Conservation (phyloP, 768 basidiomycete species). For the Suillus tomentosus region DNA sequence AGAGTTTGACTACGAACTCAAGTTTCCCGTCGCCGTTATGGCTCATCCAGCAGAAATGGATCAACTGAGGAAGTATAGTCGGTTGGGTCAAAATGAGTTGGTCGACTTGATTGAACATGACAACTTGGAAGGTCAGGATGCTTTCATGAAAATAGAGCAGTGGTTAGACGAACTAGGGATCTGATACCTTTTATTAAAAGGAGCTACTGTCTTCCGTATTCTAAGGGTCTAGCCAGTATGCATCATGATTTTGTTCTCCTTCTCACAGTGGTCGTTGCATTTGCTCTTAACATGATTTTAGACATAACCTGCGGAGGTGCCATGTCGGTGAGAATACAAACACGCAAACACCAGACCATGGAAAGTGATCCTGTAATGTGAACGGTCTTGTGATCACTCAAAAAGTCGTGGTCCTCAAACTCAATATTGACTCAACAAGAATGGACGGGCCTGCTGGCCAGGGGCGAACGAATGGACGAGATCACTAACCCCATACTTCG, state of each 20-base stretch:
- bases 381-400: not conserved
- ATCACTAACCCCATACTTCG: not conserved
- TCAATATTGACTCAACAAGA: not conserved
- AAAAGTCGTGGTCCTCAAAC: not conserved
- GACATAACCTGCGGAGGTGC: not conserved
- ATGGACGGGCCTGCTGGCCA: not conserved
- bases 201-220: not conserved
- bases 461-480: no score
- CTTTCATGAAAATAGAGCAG: constrained; percentile 43
- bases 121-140: constrained; percentile 39
- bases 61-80: constrained; percentile 37
- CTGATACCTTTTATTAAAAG: constrained; percentile 24
- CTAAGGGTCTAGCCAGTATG: not conserved
- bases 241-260: not conserved
- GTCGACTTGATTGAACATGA: constrained; percentile 42
- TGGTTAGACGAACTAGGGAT: constrained; percentile 62
- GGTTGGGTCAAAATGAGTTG: constrained; percentile 42
- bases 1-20: constrained; percentile 63
- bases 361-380: no score
- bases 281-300: not conserved
- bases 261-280: not conserved
- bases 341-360: not conserved
- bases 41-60: constrained; percentile 37
- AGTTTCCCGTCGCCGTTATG: constrained; percentile 61
- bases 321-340: not conserved